Evolutionary conservation across 495 filamentous ascomycete species (phyloP).

Genomic region (Penicillium daleae): DNA sequence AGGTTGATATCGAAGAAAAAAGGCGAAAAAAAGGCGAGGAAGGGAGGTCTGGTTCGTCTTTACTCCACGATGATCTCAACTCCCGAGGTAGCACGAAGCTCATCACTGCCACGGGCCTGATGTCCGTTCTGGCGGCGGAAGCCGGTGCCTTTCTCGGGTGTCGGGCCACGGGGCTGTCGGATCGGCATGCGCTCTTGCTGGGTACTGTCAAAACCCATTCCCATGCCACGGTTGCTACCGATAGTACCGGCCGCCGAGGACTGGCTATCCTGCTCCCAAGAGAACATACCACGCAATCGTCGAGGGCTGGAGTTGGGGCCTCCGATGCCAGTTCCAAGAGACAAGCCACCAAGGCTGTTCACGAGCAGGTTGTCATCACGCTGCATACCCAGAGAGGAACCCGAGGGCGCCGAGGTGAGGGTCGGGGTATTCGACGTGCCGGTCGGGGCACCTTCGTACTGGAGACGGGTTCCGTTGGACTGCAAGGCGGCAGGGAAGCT

Average conservation of each 20-base stretch:
- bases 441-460: slow-evolving; percentile 61
- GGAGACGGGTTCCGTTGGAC: slow-evolving; percentile 66
- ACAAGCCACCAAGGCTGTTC: slow-evolving; percentile 68
- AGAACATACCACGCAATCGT: slow-evolving; percentile 67
- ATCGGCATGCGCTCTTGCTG: slow-evolving; percentile 72
- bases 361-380: slow-evolving; percentile 69
- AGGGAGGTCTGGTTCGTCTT: slow-evolving; percentile 11
- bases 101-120: slow-evolving; percentile 78
- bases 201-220: slow-evolving; percentile 64
- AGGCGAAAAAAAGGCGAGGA: too few relatives aligned
- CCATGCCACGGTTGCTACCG: slow-evolving; percentile 80
- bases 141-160: slow-evolving; percentile 74
- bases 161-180: slow-evolving; percentile 80
- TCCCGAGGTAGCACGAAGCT: slow-evolving; percentile 61
- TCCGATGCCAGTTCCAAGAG: slow-evolving; percentile 63
- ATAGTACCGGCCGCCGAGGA: slow-evolving; percentile 70
- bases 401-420: slow-evolving; percentile 74
- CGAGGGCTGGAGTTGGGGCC: slow-evolving; percentile 60
- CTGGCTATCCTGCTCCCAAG: slow-evolving; percentile 64
- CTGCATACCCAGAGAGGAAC: slow-evolving; percentile 58
- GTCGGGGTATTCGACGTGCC: slow-evolving; percentile 72
- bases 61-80: slow-evolving; percentile 63
- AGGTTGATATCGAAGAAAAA: too few relatives aligned
- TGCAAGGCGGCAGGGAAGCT: slow-evolving; percentile 78
- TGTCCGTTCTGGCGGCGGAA: slow-evolving; percentile 84